These are phyloP conservation scores for Beauveria medogensis DNA, from an alignment of 2,329 filamentous ascomycete species.

Conservation along the genomic window DNA sequence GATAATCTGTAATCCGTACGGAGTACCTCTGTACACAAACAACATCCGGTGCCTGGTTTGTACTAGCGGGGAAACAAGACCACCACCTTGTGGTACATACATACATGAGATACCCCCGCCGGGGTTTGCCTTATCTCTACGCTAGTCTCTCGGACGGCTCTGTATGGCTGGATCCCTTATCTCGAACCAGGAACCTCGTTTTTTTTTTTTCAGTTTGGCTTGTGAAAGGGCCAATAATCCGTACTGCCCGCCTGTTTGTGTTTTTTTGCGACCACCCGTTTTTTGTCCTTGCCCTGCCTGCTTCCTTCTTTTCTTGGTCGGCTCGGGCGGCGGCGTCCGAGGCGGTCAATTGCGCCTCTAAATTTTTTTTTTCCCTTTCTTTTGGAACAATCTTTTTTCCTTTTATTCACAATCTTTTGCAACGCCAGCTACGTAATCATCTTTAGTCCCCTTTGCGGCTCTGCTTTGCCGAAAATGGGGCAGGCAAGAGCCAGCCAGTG, in stretches of 20 bases:
- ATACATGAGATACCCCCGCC: neutral
- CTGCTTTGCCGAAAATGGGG: neutral
- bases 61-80: too few relatives aligned
- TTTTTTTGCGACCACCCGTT: neutral
- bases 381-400: too few relatives aligned
- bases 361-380: neutral
- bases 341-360: neutral
- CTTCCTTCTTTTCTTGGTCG: neutral
- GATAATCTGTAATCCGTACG: too few relatives aligned
- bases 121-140: neutral
- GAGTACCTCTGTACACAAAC: too few relatives aligned
- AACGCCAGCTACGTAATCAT: neutral
- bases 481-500: neutral
- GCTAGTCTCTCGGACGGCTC: neutral
- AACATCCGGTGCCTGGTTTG: too few relatives aligned
- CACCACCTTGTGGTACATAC: too few relatives aligned
- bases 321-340: conserved; percentile 9
- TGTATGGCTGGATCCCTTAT: neutral
- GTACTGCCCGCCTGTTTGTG: too few relatives aligned
- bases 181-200: neutral
- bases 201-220: neutral
- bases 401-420: neutral
- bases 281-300: too few relatives aligned
- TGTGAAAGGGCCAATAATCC: neutral
- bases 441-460: neutral